Percentiles rank a stretch among this genome's conserved stretches.
phyloP scores from a whole-genome alignment of 192 early-diverging fungal genomes.

The Entomortierella lignicola region DNA sequence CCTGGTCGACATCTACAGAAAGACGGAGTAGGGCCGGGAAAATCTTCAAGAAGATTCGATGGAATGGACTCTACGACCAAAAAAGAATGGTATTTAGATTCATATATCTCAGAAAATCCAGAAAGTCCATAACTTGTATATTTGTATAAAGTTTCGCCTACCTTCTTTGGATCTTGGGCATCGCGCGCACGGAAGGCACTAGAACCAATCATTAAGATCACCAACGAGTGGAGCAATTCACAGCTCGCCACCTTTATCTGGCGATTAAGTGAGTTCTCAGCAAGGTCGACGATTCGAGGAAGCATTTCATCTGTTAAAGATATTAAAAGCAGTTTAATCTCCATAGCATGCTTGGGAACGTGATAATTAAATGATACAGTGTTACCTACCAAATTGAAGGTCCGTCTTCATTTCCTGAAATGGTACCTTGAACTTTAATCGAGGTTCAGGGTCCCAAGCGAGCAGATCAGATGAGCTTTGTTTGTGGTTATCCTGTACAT shows the following conservation, averaged over 20 bases:
- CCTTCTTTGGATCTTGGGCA: conserved; percentile 51
- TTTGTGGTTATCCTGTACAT: conserved; percentile 3
- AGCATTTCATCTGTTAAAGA: conserved; percentile 75
- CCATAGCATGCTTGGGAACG: background rate
- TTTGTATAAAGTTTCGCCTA: conserved; percentile 8
- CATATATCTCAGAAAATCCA: too few relatives aligned
- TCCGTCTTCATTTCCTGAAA: conserved; percentile 75
- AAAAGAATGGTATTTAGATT: background rate
- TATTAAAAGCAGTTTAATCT: background rate
- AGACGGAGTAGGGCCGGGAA: conserved; percentile 80
- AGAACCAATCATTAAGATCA: conserved; percentile 81
- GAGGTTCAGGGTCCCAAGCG: conserved; percentile 77
- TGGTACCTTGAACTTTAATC: conserved; percentile 69
- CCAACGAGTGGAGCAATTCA: conserved; percentile 77
- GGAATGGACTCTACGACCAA: conserved; percentile 64
- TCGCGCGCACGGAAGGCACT: conserved; percentile 66
- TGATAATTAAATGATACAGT: background rate
- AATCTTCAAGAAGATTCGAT: conserved; percentile 69
- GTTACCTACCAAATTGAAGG: conserved; percentile 68
- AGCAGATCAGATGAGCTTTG: conserved; percentile 51
- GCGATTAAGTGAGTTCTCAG: conserved; percentile 77
- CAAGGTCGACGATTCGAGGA: conserved; percentile 79
- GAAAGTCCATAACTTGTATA: too few relatives aligned
- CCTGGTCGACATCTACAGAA: conserved; percentile 76
- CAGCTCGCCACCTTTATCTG: conserved; percentile 81